These are phyloP conservation scores for Kockovaella imperatae DNA, from an alignment of 768 basidiomycete species.

Conservation along the genomic window DNA sequence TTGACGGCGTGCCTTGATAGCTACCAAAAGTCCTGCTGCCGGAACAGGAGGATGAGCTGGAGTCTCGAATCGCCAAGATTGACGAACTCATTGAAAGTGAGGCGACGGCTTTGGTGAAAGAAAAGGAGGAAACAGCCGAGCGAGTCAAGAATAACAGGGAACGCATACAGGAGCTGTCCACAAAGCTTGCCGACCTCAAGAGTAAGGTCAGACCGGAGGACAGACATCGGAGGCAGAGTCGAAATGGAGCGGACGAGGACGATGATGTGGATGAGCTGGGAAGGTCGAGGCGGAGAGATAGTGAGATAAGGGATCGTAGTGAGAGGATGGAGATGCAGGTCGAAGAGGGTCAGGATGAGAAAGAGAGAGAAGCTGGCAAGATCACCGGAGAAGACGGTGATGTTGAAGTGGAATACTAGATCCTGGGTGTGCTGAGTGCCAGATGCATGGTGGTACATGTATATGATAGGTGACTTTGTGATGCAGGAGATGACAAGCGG, in stretches of 20 bases:
- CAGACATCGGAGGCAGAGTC: too few species aligned
- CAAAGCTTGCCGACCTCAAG: constrained; percentile 22
- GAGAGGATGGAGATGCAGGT: constrained; percentile 1
- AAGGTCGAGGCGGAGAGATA: constrained; percentile 19
- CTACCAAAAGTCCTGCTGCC: constrained; percentile 38
- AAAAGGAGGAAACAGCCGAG: constrained; percentile 12
- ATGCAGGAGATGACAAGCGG: too few species aligned
- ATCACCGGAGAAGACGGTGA: constrained; percentile 36
- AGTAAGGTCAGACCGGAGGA: constrained; percentile 16
- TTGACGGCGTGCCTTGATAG: too few species aligned
- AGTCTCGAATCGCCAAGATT: constrained; percentile 23
- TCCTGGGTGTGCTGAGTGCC: too few species aligned
- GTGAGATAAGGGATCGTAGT: neutral
- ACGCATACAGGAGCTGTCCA: constrained; percentile 22
- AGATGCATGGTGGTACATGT: too few species aligned
- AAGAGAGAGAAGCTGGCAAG: constrained; percentile 16
- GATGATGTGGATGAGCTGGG: constrained; percentile 19
- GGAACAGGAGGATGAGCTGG: constrained; percentile 30
- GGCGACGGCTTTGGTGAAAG: constrained; percentile 13
- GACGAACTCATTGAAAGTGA: constrained; percentile 33
- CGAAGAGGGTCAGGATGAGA: constrained; percentile 7
- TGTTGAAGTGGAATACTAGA: constrained; percentile 35
- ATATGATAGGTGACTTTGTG: too few species aligned
- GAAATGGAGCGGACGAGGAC: neutral
- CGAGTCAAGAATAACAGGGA: constrained; percentile 13